Percentiles rank a stretch among this genome's conserved stretches.
Evolutionary conservation across 805 yeast genomes (phyloP).

Genomic region (Candida hispaniensis): DNA sequence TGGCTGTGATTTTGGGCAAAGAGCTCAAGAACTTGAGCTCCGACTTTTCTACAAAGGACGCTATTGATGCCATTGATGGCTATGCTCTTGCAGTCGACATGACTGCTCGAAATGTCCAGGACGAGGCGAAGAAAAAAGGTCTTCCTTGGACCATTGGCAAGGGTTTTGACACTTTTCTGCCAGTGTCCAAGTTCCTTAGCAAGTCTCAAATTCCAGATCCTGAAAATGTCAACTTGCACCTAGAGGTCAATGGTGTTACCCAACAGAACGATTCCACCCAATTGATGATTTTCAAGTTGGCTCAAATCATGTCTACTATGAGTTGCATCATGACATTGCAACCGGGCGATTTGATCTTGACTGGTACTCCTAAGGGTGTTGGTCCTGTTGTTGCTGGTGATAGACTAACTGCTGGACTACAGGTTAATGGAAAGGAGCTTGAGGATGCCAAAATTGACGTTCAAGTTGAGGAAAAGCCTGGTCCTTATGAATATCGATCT

Average conservation of each 20-base stretch:
- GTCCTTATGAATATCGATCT: constrained; percentile 48
- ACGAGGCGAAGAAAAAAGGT: constrained; percentile 86
- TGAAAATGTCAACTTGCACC: constrained; percentile 50
- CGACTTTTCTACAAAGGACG: constrained; percentile 51
- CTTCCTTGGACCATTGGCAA: constrained; percentile 95
- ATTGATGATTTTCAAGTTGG: constrained; percentile 83
- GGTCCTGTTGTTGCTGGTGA: constrained; percentile 78
- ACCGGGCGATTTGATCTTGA: constrained; percentile 80
- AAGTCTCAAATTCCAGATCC: constrained; percentile 60
- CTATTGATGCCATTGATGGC: constrained; percentile 70
- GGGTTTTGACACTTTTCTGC: constrained; percentile 93
- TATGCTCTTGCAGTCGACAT: constrained; percentile 84
- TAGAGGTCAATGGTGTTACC: constrained; percentile 58
- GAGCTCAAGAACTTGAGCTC: constrained; percentile 52
- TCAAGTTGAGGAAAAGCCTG: constrained; percentile 45
- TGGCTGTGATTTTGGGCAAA: constrained; percentile 66
- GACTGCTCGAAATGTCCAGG: constrained; percentile 94
- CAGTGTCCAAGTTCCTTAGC: constrained; percentile 66
- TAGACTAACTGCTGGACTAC: constrained; percentile 50
- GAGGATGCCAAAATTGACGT: constrained; percentile 40
- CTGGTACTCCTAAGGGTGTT: constrained; percentile 99
- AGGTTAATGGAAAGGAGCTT: constrained; percentile 45
- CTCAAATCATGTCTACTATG: constrained; percentile 66
- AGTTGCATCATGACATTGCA: constrained; percentile 84
- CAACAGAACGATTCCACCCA: constrained; percentile 64